Percentiles rank a stretch among this genome's conserved stretches.
Evolutionary conservation across 805 yeast species (phyloP).

Genomic region (Myxozyma melibiosi): DNA sequence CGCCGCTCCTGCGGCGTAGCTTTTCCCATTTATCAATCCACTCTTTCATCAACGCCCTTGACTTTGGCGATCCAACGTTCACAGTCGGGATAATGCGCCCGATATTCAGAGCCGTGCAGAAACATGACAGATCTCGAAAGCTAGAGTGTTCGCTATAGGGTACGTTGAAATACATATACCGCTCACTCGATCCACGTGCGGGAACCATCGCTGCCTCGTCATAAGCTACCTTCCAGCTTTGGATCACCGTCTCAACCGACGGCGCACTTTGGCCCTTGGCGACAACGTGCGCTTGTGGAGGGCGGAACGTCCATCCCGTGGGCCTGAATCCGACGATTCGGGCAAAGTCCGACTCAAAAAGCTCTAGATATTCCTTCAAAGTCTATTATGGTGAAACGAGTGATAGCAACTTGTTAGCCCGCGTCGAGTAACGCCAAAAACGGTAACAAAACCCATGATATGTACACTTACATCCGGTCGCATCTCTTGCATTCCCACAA

Average conservation of each 20-base stretch:
- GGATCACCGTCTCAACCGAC: slow-evolving; percentile 14
- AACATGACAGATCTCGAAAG: slow-evolving; percentile 72
- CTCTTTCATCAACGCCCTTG: slow-evolving; percentile 30
- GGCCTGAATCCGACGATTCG: slow-evolving; percentile 64
- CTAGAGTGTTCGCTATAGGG: slow-evolving; percentile 97
- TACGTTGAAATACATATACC: slow-evolving; percentile 42
- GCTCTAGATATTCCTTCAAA: slow-evolving; percentile 54
- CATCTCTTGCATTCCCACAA: slow-evolving; percentile 66
- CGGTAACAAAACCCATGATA: too few species aligned
- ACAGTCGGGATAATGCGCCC: slow-evolving; percentile 78
- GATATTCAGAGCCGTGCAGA: slow-evolving; percentile 57
- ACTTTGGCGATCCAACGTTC: slow-evolving; percentile 32
- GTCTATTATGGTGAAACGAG: too few species aligned
- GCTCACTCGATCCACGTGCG: slow-evolving; percentile 34
- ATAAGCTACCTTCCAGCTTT: slow-evolving; percentile 8
- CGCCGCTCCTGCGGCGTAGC: slow-evolving; percentile 16
- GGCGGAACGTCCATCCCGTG: slow-evolving; percentile 83
- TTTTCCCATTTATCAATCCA: slow-evolving; percentile 33
- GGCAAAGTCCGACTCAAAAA: slow-evolving; percentile 53
- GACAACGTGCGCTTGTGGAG: slow-evolving; percentile 26
- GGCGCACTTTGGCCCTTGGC: slow-evolving; percentile 17
- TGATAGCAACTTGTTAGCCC: background rate
- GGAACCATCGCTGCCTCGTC: slow-evolving; percentile 23
- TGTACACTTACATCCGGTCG: slow-evolving; percentile 38
- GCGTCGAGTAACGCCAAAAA: background rate